phyloP scores from a whole-genome alignment of 345 rosid species.

The Corchorus olitorius region DNA sequence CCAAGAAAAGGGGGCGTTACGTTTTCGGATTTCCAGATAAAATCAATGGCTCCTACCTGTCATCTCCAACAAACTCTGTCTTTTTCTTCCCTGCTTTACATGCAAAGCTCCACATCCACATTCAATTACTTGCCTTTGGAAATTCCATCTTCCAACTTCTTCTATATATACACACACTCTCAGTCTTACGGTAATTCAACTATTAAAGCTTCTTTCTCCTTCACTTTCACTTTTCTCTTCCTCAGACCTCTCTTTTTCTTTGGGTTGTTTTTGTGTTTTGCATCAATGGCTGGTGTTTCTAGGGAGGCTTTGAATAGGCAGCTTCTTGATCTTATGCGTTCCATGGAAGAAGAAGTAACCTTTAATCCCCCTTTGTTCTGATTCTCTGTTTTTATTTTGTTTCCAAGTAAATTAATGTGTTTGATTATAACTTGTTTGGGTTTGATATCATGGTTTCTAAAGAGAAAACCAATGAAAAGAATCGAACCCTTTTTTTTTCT shows the following conservation, averaged over 20 bases:
- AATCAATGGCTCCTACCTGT: not conserved
- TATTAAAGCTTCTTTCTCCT: too few species aligned
- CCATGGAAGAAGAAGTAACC: conserved; percentile 29
- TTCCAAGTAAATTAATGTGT: not conserved
- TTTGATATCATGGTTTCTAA: not conserved
- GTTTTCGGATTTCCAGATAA: conserved; percentile 1
- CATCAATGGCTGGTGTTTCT: conserved; percentile 1
- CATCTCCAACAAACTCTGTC: not conserved
- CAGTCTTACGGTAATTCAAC: not conserved
- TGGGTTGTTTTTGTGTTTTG: not conserved
- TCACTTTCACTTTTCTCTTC: not conserved
- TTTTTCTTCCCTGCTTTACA: not conserved
- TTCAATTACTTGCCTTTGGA: conserved; percentile 1
- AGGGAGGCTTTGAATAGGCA: conserved; percentile 15
- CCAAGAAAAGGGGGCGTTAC: not conserved
- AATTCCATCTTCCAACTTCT: too few species aligned
- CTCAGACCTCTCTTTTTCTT: not conserved
- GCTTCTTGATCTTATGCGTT: conserved; percentile 13
- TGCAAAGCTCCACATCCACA: not conserved
- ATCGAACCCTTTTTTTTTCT: too few species aligned
- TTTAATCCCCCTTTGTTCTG: not conserved
- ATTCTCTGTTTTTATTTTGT: not conserved
- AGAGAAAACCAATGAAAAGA: not conserved
- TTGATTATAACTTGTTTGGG: not conserved
- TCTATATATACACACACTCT: not conserved